Base-by-base conservation (phyloP, 495 filamentous ascomycete species). In the Elasticomyces elasticus region DNA sequence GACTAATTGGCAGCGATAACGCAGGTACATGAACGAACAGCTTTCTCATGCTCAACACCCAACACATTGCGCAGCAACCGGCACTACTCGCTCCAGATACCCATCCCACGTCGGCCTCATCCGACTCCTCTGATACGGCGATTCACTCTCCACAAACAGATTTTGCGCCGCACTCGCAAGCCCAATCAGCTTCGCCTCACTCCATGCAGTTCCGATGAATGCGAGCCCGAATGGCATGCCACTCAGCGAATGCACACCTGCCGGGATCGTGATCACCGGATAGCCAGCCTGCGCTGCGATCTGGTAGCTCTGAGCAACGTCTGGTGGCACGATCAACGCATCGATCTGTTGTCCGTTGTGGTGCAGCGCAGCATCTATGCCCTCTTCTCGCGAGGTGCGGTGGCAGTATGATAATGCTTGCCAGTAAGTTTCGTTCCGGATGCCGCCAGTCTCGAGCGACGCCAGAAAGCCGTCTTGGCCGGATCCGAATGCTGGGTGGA, bases 161-260 rank as follows among this genome's bases (percentile, higher is more conserved):
- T 86, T 79, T 68, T 87, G 84, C 63, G 87, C 83, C 13, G 84
- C 85, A 64, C 76, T 80, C 7, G 73, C 83, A 57, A 74, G 85
- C 68, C 74, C 79, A 46, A 87, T 69, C 51, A 87, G 66, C 41
- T 68, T 71, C 1, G 68, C 68, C 64, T 89, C 85, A 2, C 72
- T 73, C 65, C 74, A 87, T 0, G 84, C 84, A 2, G 81, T 83
- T 28, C 71, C 67, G 75, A 87, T 78, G 35, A 89, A 68, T 1
- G 75, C 80, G 22, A 89, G 64, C 0, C 85, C 84, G 62, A 81
- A 86, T 0, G 82, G 82, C 78, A 89, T 85, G 11, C 82, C 80
- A 1, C 72, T 84, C 20, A 52, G 64, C 25, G 56, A 49, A 59
- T 74, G 70, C 11, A 74, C 66, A 13, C 77, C 79, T 1, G 76